Conservation (phyloP, 2,329 filamentous ascomycete species). For the Talaromyces sp. region DNA sequence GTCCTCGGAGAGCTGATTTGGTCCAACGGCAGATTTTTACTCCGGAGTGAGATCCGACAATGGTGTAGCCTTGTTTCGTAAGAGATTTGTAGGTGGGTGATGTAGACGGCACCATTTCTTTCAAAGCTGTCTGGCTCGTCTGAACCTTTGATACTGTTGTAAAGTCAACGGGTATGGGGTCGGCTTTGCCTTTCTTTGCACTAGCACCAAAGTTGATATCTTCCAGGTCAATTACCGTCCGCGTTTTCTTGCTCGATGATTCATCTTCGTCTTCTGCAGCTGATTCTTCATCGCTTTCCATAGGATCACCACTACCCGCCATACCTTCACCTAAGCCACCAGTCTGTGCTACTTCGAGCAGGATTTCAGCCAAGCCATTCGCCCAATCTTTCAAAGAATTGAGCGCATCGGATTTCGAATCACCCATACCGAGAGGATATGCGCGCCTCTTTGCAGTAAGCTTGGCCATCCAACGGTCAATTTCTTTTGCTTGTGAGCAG, state of each 20-base stretch:
- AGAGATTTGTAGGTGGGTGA: constrained; percentile 85
- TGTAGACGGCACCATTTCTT: constrained; percentile 90
- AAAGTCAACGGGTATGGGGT: constrained; percentile 76
- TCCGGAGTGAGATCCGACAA: constrained; percentile 90
- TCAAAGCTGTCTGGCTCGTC: constrained; percentile 44
- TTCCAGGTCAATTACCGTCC: constrained; percentile 71
- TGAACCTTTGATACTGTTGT: constrained; percentile 51
- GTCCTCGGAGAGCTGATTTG: constrained; percentile 88
- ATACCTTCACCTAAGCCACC: constrained; percentile 62
- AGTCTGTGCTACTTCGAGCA: constrained; percentile 56
- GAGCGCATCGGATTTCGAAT: constrained; percentile 70
- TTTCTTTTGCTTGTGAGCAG: constrained; percentile 84
- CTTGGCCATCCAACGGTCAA: constrained; percentile 97
- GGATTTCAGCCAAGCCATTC: constrained; percentile 66
- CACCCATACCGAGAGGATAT: constrained; percentile 82
- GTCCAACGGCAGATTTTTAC: constrained; percentile 99
- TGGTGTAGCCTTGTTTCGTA: constrained; percentile 94
- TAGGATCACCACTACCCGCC: constrained; percentile 73
- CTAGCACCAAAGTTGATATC: constrained; percentile 59
- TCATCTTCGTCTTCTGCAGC: constrained; percentile 56
- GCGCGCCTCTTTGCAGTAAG: constrained; percentile 80
- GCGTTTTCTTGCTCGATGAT: constrained; percentile 35
- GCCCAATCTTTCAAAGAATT: constrained; percentile 72
- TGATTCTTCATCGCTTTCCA: constrained; percentile 73
- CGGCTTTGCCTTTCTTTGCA: not conserved